phyloP scores from a whole-genome alignment of 257 asterid species.

The Cordia subcordata region DNA sequence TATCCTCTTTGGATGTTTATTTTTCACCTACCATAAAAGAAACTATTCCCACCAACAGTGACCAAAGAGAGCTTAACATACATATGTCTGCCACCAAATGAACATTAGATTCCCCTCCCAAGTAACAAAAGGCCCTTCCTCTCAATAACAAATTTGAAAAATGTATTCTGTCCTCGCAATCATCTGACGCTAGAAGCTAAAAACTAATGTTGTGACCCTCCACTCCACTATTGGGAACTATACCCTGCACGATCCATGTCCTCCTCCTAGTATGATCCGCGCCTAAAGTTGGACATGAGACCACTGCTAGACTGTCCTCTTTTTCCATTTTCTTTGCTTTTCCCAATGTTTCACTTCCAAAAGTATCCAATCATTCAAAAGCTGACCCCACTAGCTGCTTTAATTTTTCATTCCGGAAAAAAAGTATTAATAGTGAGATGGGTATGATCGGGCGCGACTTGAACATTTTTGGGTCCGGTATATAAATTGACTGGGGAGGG shows the following conservation, averaged over 20 bases:
- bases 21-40: slow-evolving; percentile 52
- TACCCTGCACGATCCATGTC: not conserved
- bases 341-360: not conserved
- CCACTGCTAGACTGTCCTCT: not conserved
- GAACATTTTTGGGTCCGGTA: no score
- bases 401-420: no score
- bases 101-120: slow-evolving; percentile 60
- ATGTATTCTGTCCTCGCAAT: slow-evolving; percentile 20
- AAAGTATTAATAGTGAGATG: no score
- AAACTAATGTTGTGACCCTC: not conserved
- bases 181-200: not conserved
- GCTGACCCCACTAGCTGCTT: no score
- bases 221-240: not conserved
- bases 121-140: slow-evolving; percentile 14
- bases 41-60: slow-evolving; percentile 29
- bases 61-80: slow-evolving; percentile 15
- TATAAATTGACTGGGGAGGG: no score
- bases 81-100: slow-evolving; percentile 83
- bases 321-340: not conserved
- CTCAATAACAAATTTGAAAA: slow-evolving; percentile 15
- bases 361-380: no score
- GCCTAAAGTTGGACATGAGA: not conserved
- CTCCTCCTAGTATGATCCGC: no score
- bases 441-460: no score
- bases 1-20: slow-evolving; percentile 16